Conservation (phyloP, 2,329 filamentous ascomycete genomes). For the Ophiostoma quercus region DNA sequence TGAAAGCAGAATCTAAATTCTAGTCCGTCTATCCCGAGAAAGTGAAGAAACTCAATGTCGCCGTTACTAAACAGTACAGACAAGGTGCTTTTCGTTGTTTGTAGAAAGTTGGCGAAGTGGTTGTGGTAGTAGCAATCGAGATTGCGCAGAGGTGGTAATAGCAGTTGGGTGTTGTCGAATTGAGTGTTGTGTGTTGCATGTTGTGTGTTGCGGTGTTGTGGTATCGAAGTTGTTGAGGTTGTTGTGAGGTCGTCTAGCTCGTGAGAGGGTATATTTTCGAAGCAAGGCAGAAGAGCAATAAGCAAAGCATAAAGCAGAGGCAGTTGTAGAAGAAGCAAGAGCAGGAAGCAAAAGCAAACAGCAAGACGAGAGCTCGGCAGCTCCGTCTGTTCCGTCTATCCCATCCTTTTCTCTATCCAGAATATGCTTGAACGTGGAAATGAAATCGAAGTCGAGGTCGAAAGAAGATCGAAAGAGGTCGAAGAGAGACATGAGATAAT, state of each 20-base stretch:
- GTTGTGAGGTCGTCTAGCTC: conserved; percentile 7
- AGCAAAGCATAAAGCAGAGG: background rate
- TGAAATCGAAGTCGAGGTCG: background rate
- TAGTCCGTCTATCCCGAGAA: background rate
- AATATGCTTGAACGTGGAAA: background rate
- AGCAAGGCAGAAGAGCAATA: conserved; percentile 11
- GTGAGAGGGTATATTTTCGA: conserved; percentile 12
- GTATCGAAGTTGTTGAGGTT: background rate
- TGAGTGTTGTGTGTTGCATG: background rate
- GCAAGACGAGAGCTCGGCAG: background rate
- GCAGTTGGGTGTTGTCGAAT: background rate
- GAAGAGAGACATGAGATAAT: background rate
- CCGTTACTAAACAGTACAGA: background rate
- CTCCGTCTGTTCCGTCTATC: background rate
- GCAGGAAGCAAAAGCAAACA: background rate
- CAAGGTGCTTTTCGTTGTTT: background rate
- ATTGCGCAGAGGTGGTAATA: too few relatives aligned
- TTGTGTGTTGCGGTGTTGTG: background rate
- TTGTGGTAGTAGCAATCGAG: background rate
- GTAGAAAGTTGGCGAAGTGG: background rate
- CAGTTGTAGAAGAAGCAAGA: background rate
- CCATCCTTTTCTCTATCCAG: background rate
- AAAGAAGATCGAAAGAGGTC: background rate
- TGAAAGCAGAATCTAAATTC: background rate
- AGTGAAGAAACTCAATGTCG: background rate